Conservation (phyloP, 1,284 basidiomycete genomes). For the Microbotryum scabiosae region DNA sequence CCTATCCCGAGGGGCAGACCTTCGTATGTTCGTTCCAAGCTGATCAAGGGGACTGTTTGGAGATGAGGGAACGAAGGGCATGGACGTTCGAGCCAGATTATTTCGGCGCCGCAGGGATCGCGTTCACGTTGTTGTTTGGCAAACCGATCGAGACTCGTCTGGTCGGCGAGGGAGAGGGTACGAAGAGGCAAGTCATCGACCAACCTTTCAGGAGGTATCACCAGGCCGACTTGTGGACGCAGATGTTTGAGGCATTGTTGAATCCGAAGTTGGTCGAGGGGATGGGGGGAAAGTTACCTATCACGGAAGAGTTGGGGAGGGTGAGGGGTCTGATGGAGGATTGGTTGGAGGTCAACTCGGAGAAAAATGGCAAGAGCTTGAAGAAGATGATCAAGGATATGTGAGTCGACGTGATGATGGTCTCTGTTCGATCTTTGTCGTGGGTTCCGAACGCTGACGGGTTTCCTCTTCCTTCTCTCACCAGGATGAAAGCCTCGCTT, state of each 20-base stretch:
- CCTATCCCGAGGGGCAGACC: constrained; percentile 66
- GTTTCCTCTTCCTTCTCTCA: no score
- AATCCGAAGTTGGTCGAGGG: constrained; percentile 58
- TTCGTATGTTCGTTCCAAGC: constrained; percentile 83
- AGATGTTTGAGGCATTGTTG: constrained; percentile 75
- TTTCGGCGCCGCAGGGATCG: constrained; percentile 82
- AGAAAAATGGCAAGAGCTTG: constrained; percentile 76
- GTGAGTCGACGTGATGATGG: no score
- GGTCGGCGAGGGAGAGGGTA: constrained; percentile 36
- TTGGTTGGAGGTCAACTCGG: constrained; percentile 59
- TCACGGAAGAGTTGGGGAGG: constrained; percentile 57
- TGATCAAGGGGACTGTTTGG: constrained; percentile 79
- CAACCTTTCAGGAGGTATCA: constrained; percentile 87
- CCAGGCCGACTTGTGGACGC: constrained; percentile 79
- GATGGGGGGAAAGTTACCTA: constrained; percentile 53
- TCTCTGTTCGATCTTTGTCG: no score
- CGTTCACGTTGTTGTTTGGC: constrained; percentile 92
- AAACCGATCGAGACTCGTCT: constrained; percentile 71
- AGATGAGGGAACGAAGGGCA: constrained; percentile 69
- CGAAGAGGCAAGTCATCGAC: constrained; percentile 54
- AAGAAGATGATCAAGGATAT: constrained; percentile 76
- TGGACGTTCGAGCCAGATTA: constrained; percentile 97
- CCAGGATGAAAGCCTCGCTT: no score
- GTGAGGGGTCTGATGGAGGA: constrained; percentile 72
- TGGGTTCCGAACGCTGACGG: no score